Evolutionary conservation across 768 basidiomycete genomes (phyloP), one percentile per base, ranked within the genome.

Genomic region (Psilocybe cubensis): DNA sequence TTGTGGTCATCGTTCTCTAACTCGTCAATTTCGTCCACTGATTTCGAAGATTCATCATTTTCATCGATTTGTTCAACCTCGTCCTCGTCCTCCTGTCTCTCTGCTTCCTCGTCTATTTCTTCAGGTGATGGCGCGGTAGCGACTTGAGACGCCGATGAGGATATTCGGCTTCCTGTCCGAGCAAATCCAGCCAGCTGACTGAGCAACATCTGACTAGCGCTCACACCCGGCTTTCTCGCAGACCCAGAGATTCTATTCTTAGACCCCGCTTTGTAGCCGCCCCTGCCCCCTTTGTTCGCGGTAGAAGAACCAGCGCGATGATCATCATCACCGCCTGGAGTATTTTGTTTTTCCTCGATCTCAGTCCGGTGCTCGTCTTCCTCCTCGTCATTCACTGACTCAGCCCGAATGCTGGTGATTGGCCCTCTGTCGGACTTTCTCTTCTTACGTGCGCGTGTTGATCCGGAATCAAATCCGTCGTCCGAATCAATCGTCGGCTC

Each of bases 121-220:
- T 43, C 25, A 24, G 53, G 50, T 18, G 18, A 14, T 4, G 28
- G 24, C n/a, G 63, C 66, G 40, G 56, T 60, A 40, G 12, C 5
- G 35, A 38, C 14, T 14, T 38, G 35, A 38, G 59, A 59, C 21
- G 38, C 43, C n/a, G 45, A 63, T 4, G 61, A 65, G 24, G 60
- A 57, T 18, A 64, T 23, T 42, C 74, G 77, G 58, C 76, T 79
- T 35, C 83, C 84, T 31, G 66, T 67, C 60, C 84, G 76, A 10
- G 86, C 79, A 72, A 86, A 91, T 10, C 71, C 78, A 42, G 72
- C 77, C 55, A 92, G 64, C 49, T 70, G 78, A 49, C 71, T 75
- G 53, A 81, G 76, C 50, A 90, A 69, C 28, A 66, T 74, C 57
- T 72, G 67, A n/a, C 49, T 63, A 10, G 59, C 64, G 14, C 51